Conservation (phyloP, 139 green algal genomes). For the Trebouxia sp. region DNA sequence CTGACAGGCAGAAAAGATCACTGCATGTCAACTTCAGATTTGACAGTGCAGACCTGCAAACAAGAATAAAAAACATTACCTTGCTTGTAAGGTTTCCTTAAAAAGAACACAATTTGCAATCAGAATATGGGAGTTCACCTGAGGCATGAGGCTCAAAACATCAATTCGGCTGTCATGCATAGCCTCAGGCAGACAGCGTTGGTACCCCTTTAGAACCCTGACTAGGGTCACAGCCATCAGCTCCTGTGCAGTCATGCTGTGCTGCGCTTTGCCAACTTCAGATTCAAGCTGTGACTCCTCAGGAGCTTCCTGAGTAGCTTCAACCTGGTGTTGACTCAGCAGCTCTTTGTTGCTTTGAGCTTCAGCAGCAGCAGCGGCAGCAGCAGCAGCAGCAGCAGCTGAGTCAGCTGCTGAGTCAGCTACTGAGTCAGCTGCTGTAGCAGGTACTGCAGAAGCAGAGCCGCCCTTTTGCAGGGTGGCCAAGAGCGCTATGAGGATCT, state of each 20-base stretch:
- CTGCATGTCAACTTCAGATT: too few relatives aligned
- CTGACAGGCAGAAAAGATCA: too few relatives aligned
- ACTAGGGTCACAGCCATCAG: conserved; percentile 31
- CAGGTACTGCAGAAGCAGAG: not conserved
- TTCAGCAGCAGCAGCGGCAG: not conserved
- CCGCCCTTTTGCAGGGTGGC: not conserved
- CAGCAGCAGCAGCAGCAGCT: not conserved
- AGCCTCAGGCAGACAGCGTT: conserved; percentile 44
- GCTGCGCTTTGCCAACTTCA: not conserved
- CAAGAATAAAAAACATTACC: too few relatives aligned
- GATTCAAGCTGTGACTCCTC: not conserved
- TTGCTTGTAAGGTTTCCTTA: too few relatives aligned
- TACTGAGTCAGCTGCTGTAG: not conserved
- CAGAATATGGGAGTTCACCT: conserved; percentile 11
- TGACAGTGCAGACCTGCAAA: too few relatives aligned
- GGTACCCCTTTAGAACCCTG: conserved; percentile 39
- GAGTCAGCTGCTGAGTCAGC: not conserved
- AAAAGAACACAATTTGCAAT: not conserved
- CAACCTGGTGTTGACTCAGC: not conserved
- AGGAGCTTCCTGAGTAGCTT: too few relatives aligned
- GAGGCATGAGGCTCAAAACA: conserved; percentile 39
- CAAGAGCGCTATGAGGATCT: conserved; percentile 47
- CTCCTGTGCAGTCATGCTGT: not conserved
- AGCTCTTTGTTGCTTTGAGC: not conserved
- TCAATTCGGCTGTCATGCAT: conserved; percentile 50